These are phyloP conservation scores for Venturia asperata DNA, from an alignment of 2,329 filamentous ascomycete genomes.

Conservation along the genomic window DNA sequence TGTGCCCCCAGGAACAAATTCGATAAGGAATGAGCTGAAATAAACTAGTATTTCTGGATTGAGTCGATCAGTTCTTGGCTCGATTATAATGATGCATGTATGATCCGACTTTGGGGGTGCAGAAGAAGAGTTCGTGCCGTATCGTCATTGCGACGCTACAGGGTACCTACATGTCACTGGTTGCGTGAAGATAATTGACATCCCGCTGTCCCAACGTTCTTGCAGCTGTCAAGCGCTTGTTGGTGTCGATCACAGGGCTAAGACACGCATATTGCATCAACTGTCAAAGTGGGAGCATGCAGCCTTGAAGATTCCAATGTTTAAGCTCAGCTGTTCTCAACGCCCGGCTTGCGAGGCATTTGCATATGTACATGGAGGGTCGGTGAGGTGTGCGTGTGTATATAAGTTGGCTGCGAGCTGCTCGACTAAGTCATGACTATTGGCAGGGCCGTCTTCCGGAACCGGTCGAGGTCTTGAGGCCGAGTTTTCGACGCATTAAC, in stretches of 20 bases:
- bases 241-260: background rate
- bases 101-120: background rate
- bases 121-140: background rate
- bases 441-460: slow-evolving; percentile 7
- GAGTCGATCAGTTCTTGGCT: background rate
- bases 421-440: background rate
- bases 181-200: background rate
- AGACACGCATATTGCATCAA: background rate
- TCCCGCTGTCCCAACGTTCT: slow-evolving; percentile 8
- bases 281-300: background rate
- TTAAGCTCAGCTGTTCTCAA: background rate
- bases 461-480: too few species aligned
- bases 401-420: background rate
- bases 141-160: background rate
- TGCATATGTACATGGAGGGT: background rate
- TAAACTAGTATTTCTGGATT: background rate
- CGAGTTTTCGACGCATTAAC: too few species aligned
- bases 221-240: slow-evolving; percentile 5
- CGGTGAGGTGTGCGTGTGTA: background rate
- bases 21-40: background rate
- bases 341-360: background rate
- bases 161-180: background rate
- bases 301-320: background rate
- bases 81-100: background rate
- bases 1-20: background rate